Evolutionary conservation across 2,329 filamentous ascomycete species (phyloP).

Genomic region (Epichloe sibirici): DNA sequence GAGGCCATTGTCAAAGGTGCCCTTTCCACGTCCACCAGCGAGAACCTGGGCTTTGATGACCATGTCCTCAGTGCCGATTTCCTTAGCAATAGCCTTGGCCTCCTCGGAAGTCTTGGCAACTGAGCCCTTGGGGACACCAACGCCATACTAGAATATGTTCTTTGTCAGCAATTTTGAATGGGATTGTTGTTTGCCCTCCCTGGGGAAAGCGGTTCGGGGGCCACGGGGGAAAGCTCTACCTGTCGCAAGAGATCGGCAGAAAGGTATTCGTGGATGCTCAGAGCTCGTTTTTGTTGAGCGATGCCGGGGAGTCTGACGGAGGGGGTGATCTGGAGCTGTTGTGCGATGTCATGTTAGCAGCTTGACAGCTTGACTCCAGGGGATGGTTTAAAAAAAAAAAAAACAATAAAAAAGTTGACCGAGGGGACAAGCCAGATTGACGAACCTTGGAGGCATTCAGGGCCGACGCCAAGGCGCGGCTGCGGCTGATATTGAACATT

Average conservation of each 20-base stretch:
- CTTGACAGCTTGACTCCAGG: slow-evolving; percentile 5
- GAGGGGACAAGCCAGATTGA: slow-evolving; percentile 8
- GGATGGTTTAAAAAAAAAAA: slow-evolving; percentile 6
- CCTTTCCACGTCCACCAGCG: slow-evolving; percentile 94
- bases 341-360: slow-evolving; percentile 3
- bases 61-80: slow-evolving; percentile 89
- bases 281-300: slow-evolving; percentile 70
- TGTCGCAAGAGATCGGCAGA: slow-evolving; percentile 80
- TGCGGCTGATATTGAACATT: slow-evolving; percentile 86
- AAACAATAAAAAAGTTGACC: slow-evolving; percentile 7
- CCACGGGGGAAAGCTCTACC: slow-evolving; percentile 30
- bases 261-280: slow-evolving; percentile 97
- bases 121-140: slow-evolving; percentile 81
- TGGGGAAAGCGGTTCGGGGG: neutral
- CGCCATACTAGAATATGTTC: slow-evolving; percentile 58
- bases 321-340: slow-evolving; percentile 25
- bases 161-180: slow-evolving; percentile 7
- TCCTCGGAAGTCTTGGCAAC: slow-evolving; percentile 75
- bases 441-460: slow-evolving; percentile 66
- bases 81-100: slow-evolving; percentile 82
- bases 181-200: neutral
- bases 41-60: slow-evolving; percentile 99
- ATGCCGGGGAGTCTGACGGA: slow-evolving; percentile 48
- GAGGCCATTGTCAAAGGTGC: slow-evolving; percentile 93
- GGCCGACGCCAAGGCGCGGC: slow-evolving; percentile 67